Conservation (phyloP, 1,284 basidiomycete species). For the Bondarzewia mesenterica region DNA sequence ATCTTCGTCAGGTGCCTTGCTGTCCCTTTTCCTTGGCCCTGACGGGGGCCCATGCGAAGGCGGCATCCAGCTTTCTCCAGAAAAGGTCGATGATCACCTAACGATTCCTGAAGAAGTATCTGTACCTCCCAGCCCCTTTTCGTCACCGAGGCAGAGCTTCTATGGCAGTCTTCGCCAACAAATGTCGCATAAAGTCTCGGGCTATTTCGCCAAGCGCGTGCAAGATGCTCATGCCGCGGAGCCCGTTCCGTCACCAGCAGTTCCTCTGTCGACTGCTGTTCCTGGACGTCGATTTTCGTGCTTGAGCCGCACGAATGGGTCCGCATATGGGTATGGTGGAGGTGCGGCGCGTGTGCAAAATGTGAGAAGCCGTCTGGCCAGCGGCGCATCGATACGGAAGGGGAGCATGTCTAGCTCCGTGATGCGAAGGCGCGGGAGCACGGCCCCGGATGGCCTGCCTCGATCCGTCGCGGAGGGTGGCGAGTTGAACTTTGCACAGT, state of each 20-base stretch:
- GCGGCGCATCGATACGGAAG: conserved; percentile 16
- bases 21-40: conserved; percentile 83
- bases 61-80: conserved; percentile 69
- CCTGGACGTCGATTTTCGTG: conserved; percentile 39
- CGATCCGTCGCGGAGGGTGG: conserved; percentile 29
- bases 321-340: conserved; percentile 69
- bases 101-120: conserved; percentile 56
- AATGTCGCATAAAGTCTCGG: conserved; percentile 43
- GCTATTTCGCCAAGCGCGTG: conserved; percentile 43
- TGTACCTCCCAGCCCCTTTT: conserved; percentile 21
- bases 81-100: conserved; percentile 46
- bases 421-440: conserved; percentile 13
- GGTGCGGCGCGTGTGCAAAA: conserved; percentile 28
- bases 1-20: conserved; percentile 55
- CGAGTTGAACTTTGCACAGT: conserved; percentile 81
- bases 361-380: conserved; percentile 39
- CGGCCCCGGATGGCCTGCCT: conserved; percentile 34
- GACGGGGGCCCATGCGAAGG: conserved; percentile 88
- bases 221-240: conserved; percentile 27
- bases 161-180: conserved; percentile 19
- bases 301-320: conserved; percentile 56
- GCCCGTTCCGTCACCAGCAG: conserved; percentile 25
- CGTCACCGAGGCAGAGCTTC: conserved; percentile 10
- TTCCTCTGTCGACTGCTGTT: conserved; percentile 40
- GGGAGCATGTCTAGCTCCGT: neutral